Evolutionary conservation across 208 protist genomes (phyloP).

Genomic region (Acanthamoeba triangularis): DNA sequence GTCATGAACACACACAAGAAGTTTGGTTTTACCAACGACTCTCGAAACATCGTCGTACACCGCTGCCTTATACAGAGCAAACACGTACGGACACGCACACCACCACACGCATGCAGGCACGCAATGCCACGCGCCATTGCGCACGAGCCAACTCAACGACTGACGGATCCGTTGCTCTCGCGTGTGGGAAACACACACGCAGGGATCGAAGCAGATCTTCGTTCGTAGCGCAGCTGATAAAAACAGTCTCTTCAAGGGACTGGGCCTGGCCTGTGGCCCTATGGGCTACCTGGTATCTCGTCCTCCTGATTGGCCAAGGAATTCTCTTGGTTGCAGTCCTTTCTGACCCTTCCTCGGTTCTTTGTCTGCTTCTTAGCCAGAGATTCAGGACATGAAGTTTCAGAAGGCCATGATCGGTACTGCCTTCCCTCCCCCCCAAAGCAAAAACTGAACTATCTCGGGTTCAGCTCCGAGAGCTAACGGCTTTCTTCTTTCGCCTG

Average conservation of each 20-base stretch:
- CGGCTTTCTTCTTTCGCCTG: not conserved
- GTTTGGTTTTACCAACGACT: not conserved
- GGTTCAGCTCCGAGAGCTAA: no score
- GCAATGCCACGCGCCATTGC: no score
- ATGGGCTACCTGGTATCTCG: constrained; percentile 1
- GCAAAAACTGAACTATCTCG: no score
- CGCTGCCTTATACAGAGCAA: constrained; percentile 61
- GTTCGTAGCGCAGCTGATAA: constrained; percentile 31
- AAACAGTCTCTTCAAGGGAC: constrained; percentile 20
- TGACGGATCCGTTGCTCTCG: not conserved
- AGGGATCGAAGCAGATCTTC: constrained; percentile 67
- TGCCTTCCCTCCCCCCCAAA: no score
- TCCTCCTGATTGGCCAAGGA: not conserved
- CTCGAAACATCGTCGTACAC: constrained; percentile 31
- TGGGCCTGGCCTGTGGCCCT: constrained; percentile 9
- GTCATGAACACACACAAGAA: not conserved
- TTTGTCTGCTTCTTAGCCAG: not conserved
- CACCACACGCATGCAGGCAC: not conserved
- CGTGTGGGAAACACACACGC: not conserved
- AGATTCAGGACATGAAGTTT: constrained; percentile 60
- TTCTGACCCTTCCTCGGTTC: not conserved
- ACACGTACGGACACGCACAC: not conserved
- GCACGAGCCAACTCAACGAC: not conserved
- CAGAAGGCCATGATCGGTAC: constrained; percentile 14
- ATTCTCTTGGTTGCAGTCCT: not conserved